Evolutionary conservation across 345 rosid species (phyloP).

Genomic region (Syzygium aqueum): DNA sequence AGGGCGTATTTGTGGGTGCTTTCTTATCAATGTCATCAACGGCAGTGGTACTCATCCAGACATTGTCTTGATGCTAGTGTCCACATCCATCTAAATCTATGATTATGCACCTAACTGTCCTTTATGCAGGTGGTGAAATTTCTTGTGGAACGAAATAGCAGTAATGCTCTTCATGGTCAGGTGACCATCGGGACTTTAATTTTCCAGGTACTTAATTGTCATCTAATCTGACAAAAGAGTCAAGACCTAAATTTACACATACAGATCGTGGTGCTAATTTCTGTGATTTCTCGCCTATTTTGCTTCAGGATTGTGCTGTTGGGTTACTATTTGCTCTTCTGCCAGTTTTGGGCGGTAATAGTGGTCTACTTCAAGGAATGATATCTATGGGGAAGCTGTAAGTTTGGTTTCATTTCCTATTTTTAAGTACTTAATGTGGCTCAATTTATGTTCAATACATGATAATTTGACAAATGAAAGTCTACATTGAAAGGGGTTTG

Average conservation of each 20-base stretch:
- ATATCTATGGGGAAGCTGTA: slow-evolving; percentile 92
- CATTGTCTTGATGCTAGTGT: background rate
- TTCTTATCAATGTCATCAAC: slow-evolving; percentile 98
- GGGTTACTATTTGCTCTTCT: slow-evolving; percentile 93
- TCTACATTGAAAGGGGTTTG: background rate
- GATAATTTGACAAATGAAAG: background rate
- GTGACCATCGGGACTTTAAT: slow-evolving; percentile 94
- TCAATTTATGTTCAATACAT: background rate
- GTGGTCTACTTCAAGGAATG: slow-evolving; percentile 79
- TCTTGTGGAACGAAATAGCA: slow-evolving; percentile 68
- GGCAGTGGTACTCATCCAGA: slow-evolving; percentile 65
- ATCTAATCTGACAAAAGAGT: background rate
- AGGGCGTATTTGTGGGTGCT: slow-evolving; percentile 90
- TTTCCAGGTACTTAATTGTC: slow-evolving; percentile 62
- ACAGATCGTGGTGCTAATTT: background rate
- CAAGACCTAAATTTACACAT: background rate
- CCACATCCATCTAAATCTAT: background rate
- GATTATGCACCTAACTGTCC: background rate
- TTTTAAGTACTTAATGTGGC: background rate
- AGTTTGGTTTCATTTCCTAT: slow-evolving; percentile 13
- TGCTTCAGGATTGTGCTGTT: slow-evolving; percentile 86
- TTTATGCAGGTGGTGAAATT: slow-evolving; percentile 78
- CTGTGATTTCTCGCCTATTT: background rate
- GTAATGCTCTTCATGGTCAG: slow-evolving; percentile 87
- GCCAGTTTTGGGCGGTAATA: slow-evolving; percentile 93